Evolutionary conservation across 208 protist genomes (phyloP), one percentile per base, ranked within the genome.

Genomic region (Polymyxa betae): DNA sequence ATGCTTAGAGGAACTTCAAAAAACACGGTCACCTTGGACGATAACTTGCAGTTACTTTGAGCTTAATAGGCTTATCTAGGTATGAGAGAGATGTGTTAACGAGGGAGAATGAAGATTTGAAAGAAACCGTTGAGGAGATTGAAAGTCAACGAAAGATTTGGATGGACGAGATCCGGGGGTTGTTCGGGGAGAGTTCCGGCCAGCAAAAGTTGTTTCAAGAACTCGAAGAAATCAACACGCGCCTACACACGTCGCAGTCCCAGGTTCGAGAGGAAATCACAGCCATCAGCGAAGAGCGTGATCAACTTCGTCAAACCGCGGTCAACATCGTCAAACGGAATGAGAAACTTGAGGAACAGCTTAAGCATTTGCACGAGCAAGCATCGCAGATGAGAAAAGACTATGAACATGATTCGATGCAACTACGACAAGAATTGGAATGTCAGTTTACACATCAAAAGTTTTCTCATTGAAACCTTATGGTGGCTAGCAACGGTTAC

Each of bases 201-300:
- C 72, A 82, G n/a, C 72, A 82, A n/a, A 35, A 82, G n/a, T n/a
- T 82, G 72, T 82, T 82, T 43, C n/a, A 82, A 12, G 16, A 82
- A 82, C 35, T 82, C n/a, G 35, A 82, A 20, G 35, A 82, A n/a
- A 82, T 82, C n/a, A 82, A 82, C 72, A 5, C 5, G 12, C 10
- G 72, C 5, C 40, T 82, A 20, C 72, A 82, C 72, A 43, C 16
- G 35, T 38, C 16, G 5, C 72, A 82, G n/a, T 5, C 5, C 72
- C 16, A 82, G 16, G 16, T 43, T 5, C 5, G 72, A 35, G 35
- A 43, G 12, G 72, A 82, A 43, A 82, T 82, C 40, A n/a, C 72
- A 5, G 40, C 35, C 5, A 5, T 82, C 72, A n/a, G 10, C n/a
- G 72, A 82, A 43, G 72, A 82, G 72, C 72, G 72, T 43, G 72